Conservation (phyloP, 2,329 filamentous ascomycete genomes). For the Tolypocladium album region DNA sequence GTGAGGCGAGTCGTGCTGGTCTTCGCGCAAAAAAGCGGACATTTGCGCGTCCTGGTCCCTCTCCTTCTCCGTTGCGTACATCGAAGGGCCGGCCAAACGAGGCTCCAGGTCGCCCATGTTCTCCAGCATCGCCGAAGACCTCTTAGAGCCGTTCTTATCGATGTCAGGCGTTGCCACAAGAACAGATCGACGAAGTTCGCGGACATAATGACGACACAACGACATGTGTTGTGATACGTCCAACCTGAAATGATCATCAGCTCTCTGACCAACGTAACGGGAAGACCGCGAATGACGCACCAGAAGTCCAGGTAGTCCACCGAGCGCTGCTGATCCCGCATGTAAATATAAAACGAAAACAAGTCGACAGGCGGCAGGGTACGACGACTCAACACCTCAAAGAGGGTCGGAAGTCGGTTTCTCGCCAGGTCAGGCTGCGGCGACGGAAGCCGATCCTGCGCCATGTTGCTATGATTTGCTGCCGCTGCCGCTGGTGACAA, state of each 20-base stretch:
- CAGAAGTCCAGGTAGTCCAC: conserved; percentile 98
- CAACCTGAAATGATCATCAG: conserved; percentile 52
- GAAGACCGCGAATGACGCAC: conserved; percentile 38
- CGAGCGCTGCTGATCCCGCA: conserved; percentile 95
- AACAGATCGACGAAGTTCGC: conserved; percentile 85
- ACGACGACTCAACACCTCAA: conserved; percentile 86
- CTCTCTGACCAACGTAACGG: neutral
- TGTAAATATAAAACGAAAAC: conserved; percentile 99
- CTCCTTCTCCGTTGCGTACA: conserved; percentile 58
- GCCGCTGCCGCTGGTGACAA: neutral
- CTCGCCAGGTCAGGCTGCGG: conserved; percentile 52
- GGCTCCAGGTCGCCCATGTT: conserved; percentile 56
- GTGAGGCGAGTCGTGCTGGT: conserved; percentile 45
- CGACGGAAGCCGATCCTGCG: conserved; percentile 30
- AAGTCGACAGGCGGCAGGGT: conserved; percentile 94
- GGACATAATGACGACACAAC: conserved; percentile 91
- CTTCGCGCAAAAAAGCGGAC: conserved; percentile 75
- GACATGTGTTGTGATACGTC: conserved; percentile 99
- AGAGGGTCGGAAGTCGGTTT: conserved; percentile 85
- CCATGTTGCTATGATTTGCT: conserved; percentile 7
- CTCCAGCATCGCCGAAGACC: conserved; percentile 72
- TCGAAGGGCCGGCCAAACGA: conserved; percentile 48
- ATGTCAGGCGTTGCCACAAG: conserved; percentile 87
- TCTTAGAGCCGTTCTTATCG: conserved; percentile 70
- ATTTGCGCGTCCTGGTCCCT: conserved; percentile 79